phyloP scores from a whole-genome alignment of 306 rosid species.

The Morella rubra region DNA sequence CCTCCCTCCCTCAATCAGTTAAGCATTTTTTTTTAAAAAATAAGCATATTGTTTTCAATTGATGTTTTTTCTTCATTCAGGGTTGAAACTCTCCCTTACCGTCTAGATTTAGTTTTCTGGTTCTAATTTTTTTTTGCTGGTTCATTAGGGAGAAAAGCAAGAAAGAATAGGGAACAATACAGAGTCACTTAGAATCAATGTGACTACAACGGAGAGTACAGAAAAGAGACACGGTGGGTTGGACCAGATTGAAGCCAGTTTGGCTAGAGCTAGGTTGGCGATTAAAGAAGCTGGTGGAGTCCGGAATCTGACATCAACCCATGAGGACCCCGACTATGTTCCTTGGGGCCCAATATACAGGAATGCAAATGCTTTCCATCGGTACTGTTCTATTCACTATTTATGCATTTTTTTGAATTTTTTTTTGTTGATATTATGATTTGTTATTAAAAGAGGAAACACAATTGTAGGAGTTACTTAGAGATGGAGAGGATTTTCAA shows the following conservation, averaged over 20 bases:
- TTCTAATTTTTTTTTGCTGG: not conserved
- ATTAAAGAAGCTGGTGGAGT: slow-evolving; percentile 42
- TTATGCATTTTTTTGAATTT: not conserved
- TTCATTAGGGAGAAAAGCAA: slow-evolving; percentile 14
- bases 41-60: not conserved
- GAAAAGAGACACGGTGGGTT: slow-evolving; percentile 25
- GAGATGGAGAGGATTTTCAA: slow-evolving; percentile 47
- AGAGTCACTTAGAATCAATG: not conserved
- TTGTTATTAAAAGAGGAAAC: not conserved
- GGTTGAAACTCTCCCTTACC: too few species aligned
- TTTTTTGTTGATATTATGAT: not conserved
- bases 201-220: not conserved
- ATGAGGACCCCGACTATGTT: slow-evolving; percentile 40
- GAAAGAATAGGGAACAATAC: not conserved
- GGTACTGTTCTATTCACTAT: slow-evolving; percentile 23
- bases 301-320: slow-evolving; percentile 32
- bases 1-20: slow-evolving; percentile 7
- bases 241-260: slow-evolving; percentile 33
- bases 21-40: not conserved
- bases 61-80: too few species aligned
- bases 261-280: slow-evolving; percentile 38
- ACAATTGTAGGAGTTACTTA: slow-evolving; percentile 35
- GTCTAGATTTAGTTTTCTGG: not conserved
- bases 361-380: slow-evolving; percentile 48
- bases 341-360: slow-evolving; percentile 45